Evolutionary conservation across 108 stramenopile genomes (phyloP), one percentile per base, ranked within the genome.

Genomic region (Thalassiosira profunda): DNA sequence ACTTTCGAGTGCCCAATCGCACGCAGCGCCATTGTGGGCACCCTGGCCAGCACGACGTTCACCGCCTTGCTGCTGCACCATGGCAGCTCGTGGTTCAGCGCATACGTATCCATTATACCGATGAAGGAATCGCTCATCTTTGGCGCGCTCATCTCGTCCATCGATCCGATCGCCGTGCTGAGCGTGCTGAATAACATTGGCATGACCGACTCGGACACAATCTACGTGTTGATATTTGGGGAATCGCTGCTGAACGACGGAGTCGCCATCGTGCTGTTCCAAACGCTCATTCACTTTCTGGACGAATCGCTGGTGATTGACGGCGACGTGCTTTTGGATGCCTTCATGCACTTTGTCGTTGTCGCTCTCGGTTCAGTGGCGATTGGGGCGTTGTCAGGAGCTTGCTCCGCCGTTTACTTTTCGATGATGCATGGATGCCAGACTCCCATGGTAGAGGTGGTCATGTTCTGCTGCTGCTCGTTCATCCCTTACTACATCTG

Each of bases 241-340:
- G 98, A 98, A 79, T 75, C 81, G 4, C 71, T 98, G n/a, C 70
- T 98, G 57, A 98, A 97, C 67, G 98, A 98, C 72, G 98, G 96
- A 10, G 93, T 98, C 33, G 90, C 96, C 76, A 87, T 89, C 69
- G 87, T 79, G 58, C 79, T 79, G 8, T 97, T 91, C 63, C 76
- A 95, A 43, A 97, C 96, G 12, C 66, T 96, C 17, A 82, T 91
- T 3, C 88, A 94, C 52, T 97, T 97, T 67, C 57, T 96, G 42
- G 88, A 91, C 72, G 86, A 85, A n/a, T 63, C 82, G 9, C 65
- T 91, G 46, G 61, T 85, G 35, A 83, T 90, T 45, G 88, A 93
- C 68, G 52, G 67, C 17, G 70, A 81, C 5, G 88, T 84, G 10
- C 61, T 88, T 17, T 33, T 64, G 11, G 86, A 79, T 49, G 97